A percentile compares a stretch with the other conserved stretches of the same genome.
phyloP scores from a whole-genome alignment of 1,284 basidiomycete species.

The Exobasidium rhododendri region DNA sequence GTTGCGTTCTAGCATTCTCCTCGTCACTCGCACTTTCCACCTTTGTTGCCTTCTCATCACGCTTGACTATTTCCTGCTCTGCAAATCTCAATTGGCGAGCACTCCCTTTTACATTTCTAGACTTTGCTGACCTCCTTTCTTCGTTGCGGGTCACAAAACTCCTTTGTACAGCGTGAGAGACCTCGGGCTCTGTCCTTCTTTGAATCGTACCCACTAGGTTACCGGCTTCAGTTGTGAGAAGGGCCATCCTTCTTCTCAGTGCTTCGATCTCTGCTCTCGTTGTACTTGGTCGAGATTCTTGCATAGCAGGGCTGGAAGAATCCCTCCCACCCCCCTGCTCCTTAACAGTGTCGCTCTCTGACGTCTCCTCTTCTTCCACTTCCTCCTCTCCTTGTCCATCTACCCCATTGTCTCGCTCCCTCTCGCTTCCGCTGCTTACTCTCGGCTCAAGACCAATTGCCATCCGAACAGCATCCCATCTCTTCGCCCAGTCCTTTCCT shows the following conservation, averaged over 20 bases:
- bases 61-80: background rate
- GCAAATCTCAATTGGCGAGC: constrained; percentile 7
- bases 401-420: background rate
- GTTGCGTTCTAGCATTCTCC: background rate
- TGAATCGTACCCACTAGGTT: background rate
- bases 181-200: background rate
- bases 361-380: constrained; percentile 16
- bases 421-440: constrained; percentile 15
- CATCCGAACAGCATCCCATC: constrained; percentile 49
- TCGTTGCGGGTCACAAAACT: background rate
- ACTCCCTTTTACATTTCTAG: background rate
- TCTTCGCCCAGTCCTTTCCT: constrained; percentile 40
- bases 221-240: constrained; percentile 1
- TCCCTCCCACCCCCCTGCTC: background rate
- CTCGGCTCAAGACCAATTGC: constrained; percentile 44
- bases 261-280: background rate
- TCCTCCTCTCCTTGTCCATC: constrained; percentile 20
- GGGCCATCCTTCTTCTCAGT: constrained; percentile 6
- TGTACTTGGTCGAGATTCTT: background rate
- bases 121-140: background rate
- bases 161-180: background rate
- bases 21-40: constrained; percentile 12
- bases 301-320: background rate
- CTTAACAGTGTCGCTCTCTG: background rate
- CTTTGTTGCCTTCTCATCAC: background rate